Conservation (phyloP, 2,329 filamentous ascomycete species). For the Ceratocystis destructans region DNA sequence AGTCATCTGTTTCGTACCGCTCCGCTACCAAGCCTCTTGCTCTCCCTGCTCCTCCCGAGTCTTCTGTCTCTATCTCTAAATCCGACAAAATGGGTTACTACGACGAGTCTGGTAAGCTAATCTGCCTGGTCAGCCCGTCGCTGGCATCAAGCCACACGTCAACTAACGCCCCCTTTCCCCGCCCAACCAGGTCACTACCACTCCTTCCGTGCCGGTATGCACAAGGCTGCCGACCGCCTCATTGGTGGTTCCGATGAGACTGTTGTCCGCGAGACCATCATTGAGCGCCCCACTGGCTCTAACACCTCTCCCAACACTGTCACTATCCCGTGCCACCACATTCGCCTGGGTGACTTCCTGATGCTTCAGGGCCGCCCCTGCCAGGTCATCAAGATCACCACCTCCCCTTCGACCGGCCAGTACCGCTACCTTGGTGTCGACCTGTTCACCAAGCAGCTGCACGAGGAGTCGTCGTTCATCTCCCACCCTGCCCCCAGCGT, state of each 20-base stretch:
- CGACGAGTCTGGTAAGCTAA: conserved; percentile 44
- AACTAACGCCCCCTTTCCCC: conserved; percentile 12
- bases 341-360: conserved; percentile 95
- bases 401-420: conserved; percentile 93
- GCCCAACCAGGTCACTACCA: conserved; percentile 39
- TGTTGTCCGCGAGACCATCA: conserved; percentile 35
- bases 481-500: conserved; percentile 94
- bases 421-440: conserved; percentile 99
- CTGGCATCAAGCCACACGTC: background rate
- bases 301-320: conserved; percentile 59
- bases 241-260: conserved; percentile 31
- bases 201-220: conserved; percentile 42
- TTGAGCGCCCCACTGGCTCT: conserved; percentile 24
- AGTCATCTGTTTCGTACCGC: conserved; percentile 16
- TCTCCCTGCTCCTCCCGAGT: conserved; percentile 23
- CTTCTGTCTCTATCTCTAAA: conserved; percentile 15
- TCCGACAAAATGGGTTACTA: conserved; percentile 48
- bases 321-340: conserved; percentile 98
- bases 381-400: conserved; percentile 99
- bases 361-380: conserved; percentile 97
- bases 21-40: conserved; percentile 13
- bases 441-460: conserved; percentile 98
- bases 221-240: conserved; percentile 45
- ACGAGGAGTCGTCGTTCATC: conserved; percentile 97
- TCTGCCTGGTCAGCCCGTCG: background rate